Evolutionary conservation across 192 early-diverging fungal species (phyloP), one percentile per base, ranked within the genome.

Genomic region (Coemansia sp.): DNA sequence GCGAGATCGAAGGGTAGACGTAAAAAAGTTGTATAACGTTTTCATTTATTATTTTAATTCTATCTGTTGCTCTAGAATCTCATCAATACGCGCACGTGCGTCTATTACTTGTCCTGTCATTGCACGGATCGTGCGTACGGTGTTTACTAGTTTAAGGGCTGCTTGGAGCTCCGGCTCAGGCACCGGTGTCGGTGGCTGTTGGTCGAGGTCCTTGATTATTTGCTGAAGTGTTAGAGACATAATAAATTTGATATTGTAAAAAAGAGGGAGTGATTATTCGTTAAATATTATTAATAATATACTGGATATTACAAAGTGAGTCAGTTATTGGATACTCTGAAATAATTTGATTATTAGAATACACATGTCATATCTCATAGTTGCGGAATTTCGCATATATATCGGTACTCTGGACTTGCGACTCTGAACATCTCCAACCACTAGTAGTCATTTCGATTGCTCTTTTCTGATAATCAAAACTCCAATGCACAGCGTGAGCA

Each of bases 41-140:
- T 47, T 1, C 1, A 27, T 27, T 29, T 22, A 22, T 52, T 52
- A 27, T 2, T 10, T 29, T 29, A 8, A 8, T 18, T 29, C 27
- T 53, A 9, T 64, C 34, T 43, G 12, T 64, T 38, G 31, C 5
- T 76, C 68, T 0, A 65, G 50, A 2, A 70, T 74, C 27, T 82
- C 75, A 57, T 78, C 80, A 2, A 82, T 82, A 3, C 75, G 65
- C 1, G 20, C 33, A 3, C 75, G 75, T 9, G 80, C 74, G 34
- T 78, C 80, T 12, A 74, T 70, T 36, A 91, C 92, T 64, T 85
- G 78, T 65, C 87, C 85, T 16, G 89, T 86, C 71, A 78, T 86
- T 41, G 85, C 88, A 67, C 90, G 89, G 78, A 89, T 89, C 71
- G 88, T 88, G 72, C 90, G 86, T 27, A 87, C 89, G 29, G 70